Evolutionary conservation across 2,329 filamentous ascomycete species (phyloP).

Genomic region (Penicillium verrucosum): DNA sequence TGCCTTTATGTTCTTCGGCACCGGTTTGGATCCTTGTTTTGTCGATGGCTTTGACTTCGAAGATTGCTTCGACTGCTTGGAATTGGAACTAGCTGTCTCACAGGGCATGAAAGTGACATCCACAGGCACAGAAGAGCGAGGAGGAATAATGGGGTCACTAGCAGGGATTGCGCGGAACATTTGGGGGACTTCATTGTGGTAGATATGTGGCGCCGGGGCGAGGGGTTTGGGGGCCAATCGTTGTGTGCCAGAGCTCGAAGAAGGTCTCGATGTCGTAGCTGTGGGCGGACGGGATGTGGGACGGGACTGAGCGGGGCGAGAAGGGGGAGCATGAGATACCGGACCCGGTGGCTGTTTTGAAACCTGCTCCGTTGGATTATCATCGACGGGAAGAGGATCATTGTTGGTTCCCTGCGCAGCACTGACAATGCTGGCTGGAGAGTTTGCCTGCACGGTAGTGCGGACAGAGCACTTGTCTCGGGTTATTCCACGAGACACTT

Average conservation of each 20-base stretch:
- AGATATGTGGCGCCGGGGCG: conserved; percentile 38
- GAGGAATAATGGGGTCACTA: conserved; percentile 49
- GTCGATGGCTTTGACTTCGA: conserved; percentile 27
- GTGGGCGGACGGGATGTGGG: neutral
- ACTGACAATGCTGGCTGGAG: conserved; percentile 24
- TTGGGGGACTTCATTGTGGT: conserved; percentile 34
- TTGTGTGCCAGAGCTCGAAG: conserved; percentile 37
- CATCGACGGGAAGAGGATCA: conserved; percentile 21
- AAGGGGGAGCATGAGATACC: conserved; percentile 28
- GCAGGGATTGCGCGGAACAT: conserved; percentile 40
- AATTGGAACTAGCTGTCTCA: conserved; percentile 21
- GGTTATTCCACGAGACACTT: conserved; percentile 16
- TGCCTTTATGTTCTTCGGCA: conserved; percentile 61
- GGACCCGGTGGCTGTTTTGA: conserved; percentile 21
- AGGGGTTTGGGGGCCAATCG: conserved; percentile 35
- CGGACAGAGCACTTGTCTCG: conserved; percentile 24
- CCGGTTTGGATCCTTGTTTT: conserved; percentile 56
- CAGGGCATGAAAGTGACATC: conserved; percentile 42
- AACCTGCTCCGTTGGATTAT: conserved; percentile 18
- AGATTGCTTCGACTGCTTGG: conserved; percentile 14
- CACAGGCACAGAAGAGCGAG: conserved; percentile 38
- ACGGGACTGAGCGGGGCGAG: neutral
- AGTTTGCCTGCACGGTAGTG: conserved; percentile 25
- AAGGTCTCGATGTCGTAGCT: conserved; percentile 33
- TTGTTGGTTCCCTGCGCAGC: conserved; percentile 19